phyloP scores from a whole-genome alignment of 2,329 filamentous ascomycete species.

The Arthroderma sp. region DNA sequence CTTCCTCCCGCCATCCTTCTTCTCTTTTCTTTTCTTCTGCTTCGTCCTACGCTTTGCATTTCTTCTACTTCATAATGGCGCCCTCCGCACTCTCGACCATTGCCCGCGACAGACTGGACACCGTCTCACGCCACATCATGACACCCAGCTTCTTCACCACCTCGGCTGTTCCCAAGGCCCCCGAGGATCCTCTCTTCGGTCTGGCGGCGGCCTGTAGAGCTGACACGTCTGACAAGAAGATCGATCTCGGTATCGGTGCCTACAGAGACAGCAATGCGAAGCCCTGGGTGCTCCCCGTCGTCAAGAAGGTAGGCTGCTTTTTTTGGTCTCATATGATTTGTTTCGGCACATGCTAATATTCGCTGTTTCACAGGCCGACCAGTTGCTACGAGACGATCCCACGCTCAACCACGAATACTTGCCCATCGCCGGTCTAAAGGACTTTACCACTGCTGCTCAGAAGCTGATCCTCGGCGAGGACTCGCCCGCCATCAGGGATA shows the following conservation, averaged over 20 bases:
- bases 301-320: conserved; percentile 85
- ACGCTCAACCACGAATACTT: conserved; percentile 96
- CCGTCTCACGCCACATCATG: conserved; percentile 16
- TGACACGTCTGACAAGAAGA: conserved; percentile 65
- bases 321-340: too few relatives aligned
- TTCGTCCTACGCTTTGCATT: not conserved
- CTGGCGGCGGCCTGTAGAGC: conserved; percentile 78
- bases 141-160: conserved; percentile 52
- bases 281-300: conserved; percentile 92
- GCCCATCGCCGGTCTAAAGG: conserved; percentile 76
- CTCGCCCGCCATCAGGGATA: conserved; percentile 71
- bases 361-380: conserved; percentile 57
- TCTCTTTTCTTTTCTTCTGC: not conserved
- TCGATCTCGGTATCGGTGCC: conserved; percentile 89
- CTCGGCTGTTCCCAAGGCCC: conserved; percentile 71
- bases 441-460: conserved; percentile 80
- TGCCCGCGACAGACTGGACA: conserved; percentile 12
- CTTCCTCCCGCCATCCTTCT: not conserved
- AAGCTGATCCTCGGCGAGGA: conserved; percentile 73
- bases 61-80: not conserved
- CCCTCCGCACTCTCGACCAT: conserved; percentile 3
- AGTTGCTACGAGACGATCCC: conserved; percentile 76
- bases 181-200: conserved; percentile 90
- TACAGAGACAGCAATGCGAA: conserved; percentile 93
- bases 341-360: not conserved